Evolutionary conservation across 169 alveolate species (phyloP), one percentile per base, ranked within the genome.

Genomic region (Eimeria maxima): DNA sequence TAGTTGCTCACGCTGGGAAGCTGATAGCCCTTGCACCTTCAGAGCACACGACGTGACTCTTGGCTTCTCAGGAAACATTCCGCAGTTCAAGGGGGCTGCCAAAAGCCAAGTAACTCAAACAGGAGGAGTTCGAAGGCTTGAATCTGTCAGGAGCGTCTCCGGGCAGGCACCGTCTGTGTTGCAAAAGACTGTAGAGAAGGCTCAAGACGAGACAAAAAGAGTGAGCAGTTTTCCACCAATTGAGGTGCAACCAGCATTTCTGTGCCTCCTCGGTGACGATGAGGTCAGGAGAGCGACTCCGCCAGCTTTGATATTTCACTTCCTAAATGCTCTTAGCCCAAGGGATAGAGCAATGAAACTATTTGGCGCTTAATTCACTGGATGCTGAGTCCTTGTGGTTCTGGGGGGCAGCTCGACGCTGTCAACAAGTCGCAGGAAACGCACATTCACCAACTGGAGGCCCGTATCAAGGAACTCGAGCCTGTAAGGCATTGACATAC

Each of bases 141-240:
- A 87, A 55, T 87, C 93, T 6, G 67, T 60, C 73, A 33, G 81
- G 44, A 38, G 57, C 65, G 65, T 87, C 63, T 87, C 93, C 8
- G 93, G 33, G 47, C 93, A 87, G 83, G 93, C 93, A 3, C 93
- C 93, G 22, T 87, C 93, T 18, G 93, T 87, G 65, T 27, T 87
- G 55, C 93, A 87, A 42, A 87, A 87, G 63, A 87, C 83, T 38
- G 93, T 87, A 42, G 93, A 87, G 93, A 87, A 87, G 80, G 93
- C 93, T 2, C 93, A 87, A 47, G 93, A 87, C 20, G 93, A 87
- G 83, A 47, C 93, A 44, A 57, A 47, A 55, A 87, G 81, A 47
- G 93, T 87, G 73, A 55, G 91, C 44, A 73, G 55, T 22, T 29
- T 78, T 78, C 69, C 42, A 13, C 67, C 29, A 76, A 0, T 6